Conservation (phyloP, 164 flowering plant genomes). For the Nymphaea colorata region DNA sequence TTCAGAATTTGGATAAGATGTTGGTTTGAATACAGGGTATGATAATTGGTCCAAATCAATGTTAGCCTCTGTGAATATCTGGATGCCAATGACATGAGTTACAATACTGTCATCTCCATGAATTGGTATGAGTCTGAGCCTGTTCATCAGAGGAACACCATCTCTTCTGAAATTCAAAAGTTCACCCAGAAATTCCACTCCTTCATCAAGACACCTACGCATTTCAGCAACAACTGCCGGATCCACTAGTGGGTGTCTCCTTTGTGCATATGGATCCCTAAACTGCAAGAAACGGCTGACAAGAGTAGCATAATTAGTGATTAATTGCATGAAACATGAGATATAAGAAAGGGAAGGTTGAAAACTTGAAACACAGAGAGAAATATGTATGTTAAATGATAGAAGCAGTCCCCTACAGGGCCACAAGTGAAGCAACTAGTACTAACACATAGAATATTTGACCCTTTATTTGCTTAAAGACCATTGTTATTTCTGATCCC, state of each 20-base stretch:
- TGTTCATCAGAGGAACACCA: constrained; percentile 74
- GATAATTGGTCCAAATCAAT: constrained; percentile 56
- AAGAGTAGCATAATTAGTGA: not conserved
- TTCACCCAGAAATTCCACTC: constrained; percentile 73
- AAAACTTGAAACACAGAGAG: not conserved
- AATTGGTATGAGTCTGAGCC: constrained; percentile 56
- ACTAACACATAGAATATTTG: no score
- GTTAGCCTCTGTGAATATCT: constrained; percentile 57
- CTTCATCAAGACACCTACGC: constrained; percentile 66
- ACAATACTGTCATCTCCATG: constrained; percentile 58
- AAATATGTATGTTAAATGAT: not conserved
- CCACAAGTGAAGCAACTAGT: no score
- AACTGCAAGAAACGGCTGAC: constrained; percentile 76
- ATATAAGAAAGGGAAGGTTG: not conserved
- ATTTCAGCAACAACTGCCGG: constrained; percentile 80
- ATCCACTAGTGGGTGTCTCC: constrained; percentile 81
- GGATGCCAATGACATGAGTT: constrained; percentile 78
- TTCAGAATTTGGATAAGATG: constrained; percentile 21
- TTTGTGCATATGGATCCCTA: constrained; percentile 65
- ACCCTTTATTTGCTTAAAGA: not conserved
- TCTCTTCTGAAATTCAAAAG: constrained; percentile 75
- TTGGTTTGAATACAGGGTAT: constrained; percentile 71
- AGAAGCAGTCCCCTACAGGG: no score
- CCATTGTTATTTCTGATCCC: not conserved
- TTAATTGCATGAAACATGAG: not conserved